Percentiles rank a stretch among this genome's conserved stretches.
These are phyloP conservation scores for Halenospora varia DNA, from an alignment of 495 filamentous ascomycete species.

Conservation along the genomic window DNA sequence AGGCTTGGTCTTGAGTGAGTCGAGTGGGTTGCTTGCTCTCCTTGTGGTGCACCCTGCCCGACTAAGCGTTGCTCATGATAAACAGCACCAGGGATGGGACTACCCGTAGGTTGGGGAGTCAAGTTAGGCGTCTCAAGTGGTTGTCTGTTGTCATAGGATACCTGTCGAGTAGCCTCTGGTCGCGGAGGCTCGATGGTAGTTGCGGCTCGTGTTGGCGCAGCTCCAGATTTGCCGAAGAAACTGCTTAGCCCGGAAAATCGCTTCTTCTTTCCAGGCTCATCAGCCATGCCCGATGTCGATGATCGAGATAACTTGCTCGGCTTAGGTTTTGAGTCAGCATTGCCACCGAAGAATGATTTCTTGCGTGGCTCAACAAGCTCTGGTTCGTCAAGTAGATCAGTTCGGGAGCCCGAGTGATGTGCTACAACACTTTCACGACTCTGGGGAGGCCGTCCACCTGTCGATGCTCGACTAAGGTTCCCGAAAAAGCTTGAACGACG, in stretches of 20 bases:
- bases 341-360: conserved; percentile 12
- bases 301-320: conserved; percentile 11
- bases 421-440: conserved; percentile 22
- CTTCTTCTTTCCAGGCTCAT: conserved; percentile 39
- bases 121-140: conserved; percentile 21
- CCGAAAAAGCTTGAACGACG: conserved; percentile 29
- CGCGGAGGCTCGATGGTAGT: background rate
- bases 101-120: too few relatives aligned
- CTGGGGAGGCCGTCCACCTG: conserved; percentile 12
- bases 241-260: conserved; percentile 41
- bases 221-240: conserved; percentile 15
- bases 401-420: conserved; percentile 14
- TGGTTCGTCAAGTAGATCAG: conserved; percentile 2
- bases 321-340: conserved; percentile 3
- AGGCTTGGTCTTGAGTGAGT: background rate
- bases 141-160: conserved; percentile 20
- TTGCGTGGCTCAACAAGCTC: conserved; percentile 4
- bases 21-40: background rate
- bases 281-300: conserved; percentile 7
- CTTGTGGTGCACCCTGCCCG: too few relatives aligned
- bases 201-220: background rate
- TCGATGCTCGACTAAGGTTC: conserved; percentile 29
- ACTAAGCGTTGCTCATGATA: too few relatives aligned
- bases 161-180: conserved; percentile 15
- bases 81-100: too few relatives aligned